Percentiles rank a stretch among this genome's conserved stretches.
phyloP scores from a whole-genome alignment of 257 asterid species.

The Nicotiana tomentosiformis region DNA sequence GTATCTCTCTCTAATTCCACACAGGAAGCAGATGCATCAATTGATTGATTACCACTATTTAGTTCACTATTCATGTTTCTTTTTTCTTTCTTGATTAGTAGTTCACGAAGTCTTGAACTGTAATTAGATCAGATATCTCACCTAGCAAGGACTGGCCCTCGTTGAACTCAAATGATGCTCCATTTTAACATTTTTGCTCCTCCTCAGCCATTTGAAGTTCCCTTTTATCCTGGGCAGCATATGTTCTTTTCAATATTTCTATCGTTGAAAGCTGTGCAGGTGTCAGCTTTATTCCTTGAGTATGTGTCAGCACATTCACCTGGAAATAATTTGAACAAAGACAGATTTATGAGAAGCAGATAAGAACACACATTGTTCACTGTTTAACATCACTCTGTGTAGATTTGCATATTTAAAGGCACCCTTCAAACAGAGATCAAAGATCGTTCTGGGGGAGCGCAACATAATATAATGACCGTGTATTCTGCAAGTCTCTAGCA shows the following conservation, averaged over 20 bases:
- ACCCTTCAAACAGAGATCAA: background rate
- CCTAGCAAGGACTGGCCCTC: background rate
- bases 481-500: too few relatives aligned
- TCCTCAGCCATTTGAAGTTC: conserved; percentile 32
- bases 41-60: too few relatives aligned
- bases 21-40: too few relatives aligned
- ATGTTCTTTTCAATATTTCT: conserved; percentile 30
- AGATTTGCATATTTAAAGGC: background rate
- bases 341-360: background rate
- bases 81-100: too few relatives aligned
- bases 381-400: background rate
- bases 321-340: conserved; percentile 16
- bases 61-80: too few relatives aligned
- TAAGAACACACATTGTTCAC: background rate
- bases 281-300: conserved; percentile 22
- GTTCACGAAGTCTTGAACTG: too few relatives aligned
- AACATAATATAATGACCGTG: background rate
- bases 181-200: conserved; percentile 14
- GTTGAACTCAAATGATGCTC: background rate
- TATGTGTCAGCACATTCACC: conserved; percentile 82
- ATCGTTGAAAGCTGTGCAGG: conserved; percentile 26
- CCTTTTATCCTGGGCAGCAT: conserved; percentile 44
- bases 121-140: too few relatives aligned
- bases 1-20: too few relatives aligned
- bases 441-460: background rate